phyloP scores from a whole-genome alignment of 2,329 filamentous ascomycete genomes.

The Bipolaris gigantea region DNA sequence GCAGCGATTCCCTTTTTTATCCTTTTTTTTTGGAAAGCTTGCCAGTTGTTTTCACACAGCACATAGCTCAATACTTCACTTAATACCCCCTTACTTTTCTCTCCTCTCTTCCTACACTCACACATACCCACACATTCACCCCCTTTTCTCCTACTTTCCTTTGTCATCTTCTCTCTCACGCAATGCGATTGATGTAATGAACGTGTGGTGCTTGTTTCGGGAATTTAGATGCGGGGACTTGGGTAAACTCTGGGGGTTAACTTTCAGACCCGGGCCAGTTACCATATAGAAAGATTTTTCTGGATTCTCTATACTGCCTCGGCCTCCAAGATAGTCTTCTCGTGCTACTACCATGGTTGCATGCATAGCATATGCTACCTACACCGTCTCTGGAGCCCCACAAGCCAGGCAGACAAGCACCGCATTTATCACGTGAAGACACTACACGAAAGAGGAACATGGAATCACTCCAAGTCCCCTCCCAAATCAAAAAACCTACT shows the following conservation, averaged over 20 bases:
- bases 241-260: background rate
- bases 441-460: too few relatives aligned
- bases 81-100: constrained; percentile 4
- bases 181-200: constrained; percentile 14
- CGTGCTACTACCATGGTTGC: too few relatives aligned
- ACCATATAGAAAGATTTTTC: constrained; percentile 5
- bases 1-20: background rate
- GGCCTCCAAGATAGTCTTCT: background rate
- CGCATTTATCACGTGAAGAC: too few relatives aligned
- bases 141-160: background rate
- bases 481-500: too few relatives aligned
- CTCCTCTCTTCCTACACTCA: too few relatives aligned
- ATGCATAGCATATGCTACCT: background rate
- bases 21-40: background rate
- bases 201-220: background rate
- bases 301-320: background rate
- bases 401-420: too few relatives aligned
- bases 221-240: background rate
- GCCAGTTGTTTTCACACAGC: background rate
- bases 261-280: background rate
- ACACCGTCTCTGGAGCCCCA: too few relatives aligned
- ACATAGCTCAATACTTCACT: constrained; percentile 8
- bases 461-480: too few relatives aligned
- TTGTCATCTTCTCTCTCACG: constrained; percentile 3
- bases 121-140: too few relatives aligned